These are phyloP conservation scores for Cicer yamashitae DNA, from an alignment of 306 rosid species.

Conservation along the genomic window DNA sequence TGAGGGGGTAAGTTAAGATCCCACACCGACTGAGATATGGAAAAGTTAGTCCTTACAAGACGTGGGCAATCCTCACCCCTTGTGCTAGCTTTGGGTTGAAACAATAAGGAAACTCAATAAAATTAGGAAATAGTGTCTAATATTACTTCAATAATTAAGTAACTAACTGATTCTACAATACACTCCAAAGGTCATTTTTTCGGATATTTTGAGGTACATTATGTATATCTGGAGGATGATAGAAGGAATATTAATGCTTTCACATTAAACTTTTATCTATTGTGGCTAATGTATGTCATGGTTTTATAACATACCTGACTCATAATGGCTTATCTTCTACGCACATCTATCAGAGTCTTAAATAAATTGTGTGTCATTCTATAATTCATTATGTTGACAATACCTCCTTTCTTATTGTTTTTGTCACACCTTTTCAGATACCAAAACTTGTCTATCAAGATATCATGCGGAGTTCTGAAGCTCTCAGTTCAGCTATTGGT, in stretches of 20 bases:
- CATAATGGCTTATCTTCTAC: constrained; percentile 1
- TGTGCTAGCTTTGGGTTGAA: constrained; percentile 3
- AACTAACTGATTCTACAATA: neutral
- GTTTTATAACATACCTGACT: constrained; percentile 14
- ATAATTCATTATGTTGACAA: constrained; percentile 14
- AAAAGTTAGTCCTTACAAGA: neutral
- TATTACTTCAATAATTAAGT: constrained; percentile 4
- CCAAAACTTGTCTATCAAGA: constrained; percentile 84
- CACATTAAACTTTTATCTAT: constrained; percentile 5
- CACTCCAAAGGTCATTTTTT: neutral
- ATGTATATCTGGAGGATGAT: neutral
- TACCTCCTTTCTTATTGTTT: constrained; percentile 23
- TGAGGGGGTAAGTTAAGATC: neutral
- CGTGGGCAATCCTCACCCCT: neutral
- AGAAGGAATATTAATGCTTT: neutral
- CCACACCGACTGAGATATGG: neutral
- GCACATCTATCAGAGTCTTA: constrained; percentile 24
- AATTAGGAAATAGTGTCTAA: constrained; percentile 9
- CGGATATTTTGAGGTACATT: constrained; percentile 2
- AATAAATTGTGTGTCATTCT: neutral
- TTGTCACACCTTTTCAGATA: constrained; percentile 53
- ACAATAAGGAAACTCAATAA: neutral
- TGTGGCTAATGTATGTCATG: constrained; percentile 2
- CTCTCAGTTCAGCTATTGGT: constrained; percentile 57
- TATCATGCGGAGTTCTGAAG: constrained; percentile 60